phyloP scores from a whole-genome alignment of 371 early-diverging fungal species.

The Mucor saturninus region DNA sequence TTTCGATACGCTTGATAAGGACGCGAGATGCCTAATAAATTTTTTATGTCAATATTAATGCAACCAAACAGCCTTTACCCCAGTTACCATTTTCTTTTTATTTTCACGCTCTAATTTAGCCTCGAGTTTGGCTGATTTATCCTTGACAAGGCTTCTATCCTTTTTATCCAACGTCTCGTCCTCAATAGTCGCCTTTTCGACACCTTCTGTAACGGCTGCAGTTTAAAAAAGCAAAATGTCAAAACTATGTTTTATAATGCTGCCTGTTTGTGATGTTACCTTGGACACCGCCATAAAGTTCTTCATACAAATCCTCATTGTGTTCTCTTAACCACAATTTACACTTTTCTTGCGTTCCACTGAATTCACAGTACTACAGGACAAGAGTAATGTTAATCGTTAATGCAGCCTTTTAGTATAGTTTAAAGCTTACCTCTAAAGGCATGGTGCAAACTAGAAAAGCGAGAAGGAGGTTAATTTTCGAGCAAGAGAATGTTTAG shows the following conservation, averaged over 20 bases:
- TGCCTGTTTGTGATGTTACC: constrained; percentile 39
- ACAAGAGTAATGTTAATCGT: constrained; percentile 10
- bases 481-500: neutral
- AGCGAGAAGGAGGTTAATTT: constrained; percentile 1
- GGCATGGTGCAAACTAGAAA: constrained; percentile 62
- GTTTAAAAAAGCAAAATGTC: neutral
- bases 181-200: constrained; percentile 34
- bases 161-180: constrained; percentile 38
- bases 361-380: constrained; percentile 87
- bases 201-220: constrained; percentile 48
- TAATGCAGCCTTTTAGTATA: neutral
- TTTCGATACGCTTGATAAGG: constrained; percentile 79
- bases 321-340: constrained; percentile 76
- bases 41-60: neutral
- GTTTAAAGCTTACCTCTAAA: constrained; percentile 51
- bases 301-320: constrained; percentile 60
- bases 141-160: constrained; percentile 56
- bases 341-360: constrained; percentile 81
- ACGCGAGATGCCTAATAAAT: constrained; percentile 55
- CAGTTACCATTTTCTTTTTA: constrained; percentile 72
- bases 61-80: neutral
- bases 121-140: constrained; percentile 61
- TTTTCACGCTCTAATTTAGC: constrained; percentile 78
- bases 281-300: constrained; percentile 58
- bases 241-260: neutral